Conservation (phyloP, 1,284 basidiomycete genomes). For the Mixia osmundae region DNA sequence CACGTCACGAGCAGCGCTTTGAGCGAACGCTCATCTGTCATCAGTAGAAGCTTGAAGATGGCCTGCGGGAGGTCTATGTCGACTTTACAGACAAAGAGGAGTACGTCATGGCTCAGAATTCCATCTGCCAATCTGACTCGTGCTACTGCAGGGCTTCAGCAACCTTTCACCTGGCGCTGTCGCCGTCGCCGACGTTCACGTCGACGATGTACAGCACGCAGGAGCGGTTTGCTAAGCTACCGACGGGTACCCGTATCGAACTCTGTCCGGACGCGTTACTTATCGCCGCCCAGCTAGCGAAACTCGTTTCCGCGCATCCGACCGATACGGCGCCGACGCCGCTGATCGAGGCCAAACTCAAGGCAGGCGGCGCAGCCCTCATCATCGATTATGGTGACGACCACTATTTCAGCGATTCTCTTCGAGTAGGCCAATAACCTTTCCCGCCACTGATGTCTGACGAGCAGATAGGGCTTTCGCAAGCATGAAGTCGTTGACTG, state of each 20-base stretch:
- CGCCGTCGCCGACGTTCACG: conserved; percentile 12
- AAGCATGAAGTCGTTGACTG: conserved; percentile 65
- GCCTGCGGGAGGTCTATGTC: conserved; percentile 72
- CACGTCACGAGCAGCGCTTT: conserved; percentile 20
- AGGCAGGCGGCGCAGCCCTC: conserved; percentile 44
- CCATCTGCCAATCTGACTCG: not conserved
- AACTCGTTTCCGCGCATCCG: conserved; percentile 33
- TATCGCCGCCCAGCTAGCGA: conserved; percentile 39
- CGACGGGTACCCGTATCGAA: conserved; percentile 47
- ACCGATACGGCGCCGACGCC: too few species aligned
- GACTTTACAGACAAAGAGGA: conserved; percentile 24
- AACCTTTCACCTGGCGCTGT: conserved; percentile 13
- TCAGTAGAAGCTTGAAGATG: conserved; percentile 25
- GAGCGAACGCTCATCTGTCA: not conserved
- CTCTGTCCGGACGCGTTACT: conserved; percentile 47
- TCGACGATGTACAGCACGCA: conserved; percentile 14
- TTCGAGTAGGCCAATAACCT: conserved; percentile 33
- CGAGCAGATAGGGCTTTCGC: conserved; percentile 47
- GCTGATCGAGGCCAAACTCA: too few species aligned
- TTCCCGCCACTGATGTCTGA: not conserved
- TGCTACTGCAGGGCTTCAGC: not conserved
- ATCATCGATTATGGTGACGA: conserved; percentile 78
- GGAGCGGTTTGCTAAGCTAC: conserved; percentile 36
- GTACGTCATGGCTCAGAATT: not conserved
- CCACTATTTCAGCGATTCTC: conserved; percentile 44